Evolutionary conservation across 164 flowering plant species (phyloP).

Genomic region (Stephania yunnanensis): DNA sequence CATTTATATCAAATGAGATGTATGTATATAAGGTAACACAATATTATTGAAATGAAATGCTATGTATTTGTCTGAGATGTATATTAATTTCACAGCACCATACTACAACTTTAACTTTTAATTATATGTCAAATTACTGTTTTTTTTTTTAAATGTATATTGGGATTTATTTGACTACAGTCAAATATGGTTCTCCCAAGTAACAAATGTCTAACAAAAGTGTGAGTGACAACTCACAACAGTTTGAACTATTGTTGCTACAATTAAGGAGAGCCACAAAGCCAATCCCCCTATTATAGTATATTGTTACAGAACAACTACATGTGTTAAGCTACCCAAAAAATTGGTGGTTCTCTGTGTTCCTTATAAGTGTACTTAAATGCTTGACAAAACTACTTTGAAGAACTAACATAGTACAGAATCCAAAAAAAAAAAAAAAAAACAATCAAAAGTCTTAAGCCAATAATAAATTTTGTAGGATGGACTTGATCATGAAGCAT

Average conservation of each 20-base stretch:
- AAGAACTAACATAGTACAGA: neutral
- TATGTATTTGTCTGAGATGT: no score
- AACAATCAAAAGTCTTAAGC: neutral
- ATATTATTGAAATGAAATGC: no score
- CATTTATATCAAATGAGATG: no score
- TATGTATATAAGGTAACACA: no score
- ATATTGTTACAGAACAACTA: neutral
- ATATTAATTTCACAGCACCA: no score
- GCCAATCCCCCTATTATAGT: neutral
- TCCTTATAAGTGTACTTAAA: neutral
- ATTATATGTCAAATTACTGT: no score
- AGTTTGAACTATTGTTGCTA: neutral
- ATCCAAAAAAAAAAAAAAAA: neutral
- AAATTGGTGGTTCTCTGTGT: neutral
- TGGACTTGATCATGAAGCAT: neutral
- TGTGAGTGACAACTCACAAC: neutral
- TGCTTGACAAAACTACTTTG: neutral
- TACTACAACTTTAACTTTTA: no score
- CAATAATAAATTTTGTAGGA: neutral
- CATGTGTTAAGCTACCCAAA: neutral
- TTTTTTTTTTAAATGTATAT: no score
- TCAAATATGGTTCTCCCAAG: neutral
- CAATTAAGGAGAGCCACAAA: constrained; percentile 3
- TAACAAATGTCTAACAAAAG: neutral
- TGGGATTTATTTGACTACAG: no score